Evolutionary conservation across 352 stramenopile species (phyloP).

Genomic region (Phytophthora tubulina): DNA sequence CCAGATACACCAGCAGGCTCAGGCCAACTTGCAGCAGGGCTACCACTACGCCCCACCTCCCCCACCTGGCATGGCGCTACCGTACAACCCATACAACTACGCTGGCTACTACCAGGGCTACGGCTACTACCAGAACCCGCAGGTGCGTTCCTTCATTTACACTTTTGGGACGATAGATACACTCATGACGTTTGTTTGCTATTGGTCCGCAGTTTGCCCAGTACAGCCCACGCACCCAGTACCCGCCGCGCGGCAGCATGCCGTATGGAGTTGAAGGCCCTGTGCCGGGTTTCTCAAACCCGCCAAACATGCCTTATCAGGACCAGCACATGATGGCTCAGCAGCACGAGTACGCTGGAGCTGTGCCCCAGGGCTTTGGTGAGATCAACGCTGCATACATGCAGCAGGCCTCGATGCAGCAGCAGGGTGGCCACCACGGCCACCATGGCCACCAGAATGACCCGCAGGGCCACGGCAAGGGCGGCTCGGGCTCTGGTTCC

Average conservation of each 20-base stretch:
- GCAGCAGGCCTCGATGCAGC: slow-evolving; percentile 68
- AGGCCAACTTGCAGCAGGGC: slow-evolving; percentile 64
- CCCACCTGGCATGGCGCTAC: slow-evolving; percentile 87
- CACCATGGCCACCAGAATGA: slow-evolving; percentile 67
- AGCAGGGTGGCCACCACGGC: slow-evolving; percentile 56
- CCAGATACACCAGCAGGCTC: slow-evolving; percentile 70
- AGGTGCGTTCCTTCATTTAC: slow-evolving; percentile 46
- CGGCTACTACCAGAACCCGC: slow-evolving; percentile 90
- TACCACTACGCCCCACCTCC: slow-evolving; percentile 89
- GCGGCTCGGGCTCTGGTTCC: slow-evolving; percentile 44
- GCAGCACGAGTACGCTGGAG: slow-evolving; percentile 83
- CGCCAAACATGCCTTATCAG: slow-evolving; percentile 84
- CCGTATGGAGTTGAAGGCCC: slow-evolving; percentile 87
- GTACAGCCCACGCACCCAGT: slow-evolving; percentile 89
- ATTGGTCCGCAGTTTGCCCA: slow-evolving; percentile 70
- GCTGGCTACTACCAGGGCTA: slow-evolving; percentile 88
- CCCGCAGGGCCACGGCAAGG: slow-evolving; percentile 77
- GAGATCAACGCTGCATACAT: slow-evolving; percentile 85
- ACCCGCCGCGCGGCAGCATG: slow-evolving; percentile 82
- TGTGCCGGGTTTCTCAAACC: slow-evolving; percentile 83
- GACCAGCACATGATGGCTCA: slow-evolving; percentile 85
- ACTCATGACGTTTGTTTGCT: slow-evolving; percentile 16
- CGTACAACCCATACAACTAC: slow-evolving; percentile 92
- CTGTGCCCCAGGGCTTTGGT: slow-evolving; percentile 82
- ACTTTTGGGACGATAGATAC: not conserved